Percentiles rank a stretch among this genome's conserved stretches.
Conservation (phyloP, 2,329 filamentous ascomycete genomes). For the Penicillium sp. region DNA sequence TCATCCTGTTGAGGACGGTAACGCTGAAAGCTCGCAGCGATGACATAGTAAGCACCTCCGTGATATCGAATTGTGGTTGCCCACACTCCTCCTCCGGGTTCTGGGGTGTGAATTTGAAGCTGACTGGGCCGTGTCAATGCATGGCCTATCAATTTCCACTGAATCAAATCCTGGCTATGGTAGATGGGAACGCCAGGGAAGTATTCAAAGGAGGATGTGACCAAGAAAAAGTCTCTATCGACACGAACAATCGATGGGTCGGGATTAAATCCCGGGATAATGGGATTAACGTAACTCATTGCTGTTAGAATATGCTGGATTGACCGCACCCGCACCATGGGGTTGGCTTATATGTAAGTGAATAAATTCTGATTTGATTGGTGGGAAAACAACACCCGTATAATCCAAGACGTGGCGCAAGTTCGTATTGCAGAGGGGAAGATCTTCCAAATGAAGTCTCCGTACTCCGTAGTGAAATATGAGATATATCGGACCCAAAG, state of each 20-base stretch:
- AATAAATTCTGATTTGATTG: constrained; percentile 4
- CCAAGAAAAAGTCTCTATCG: constrained; percentile 48
- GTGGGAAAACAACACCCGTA: constrained; percentile 2
- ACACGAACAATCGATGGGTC: constrained; percentile 51
- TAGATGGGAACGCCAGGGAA: constrained; percentile 56
- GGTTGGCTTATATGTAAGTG: background rate
- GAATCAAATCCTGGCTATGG: constrained; percentile 42
- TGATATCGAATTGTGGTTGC: constrained; percentile 44
- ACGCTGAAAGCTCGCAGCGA: constrained; percentile 39
- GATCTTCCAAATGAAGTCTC: no score
- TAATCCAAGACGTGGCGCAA: background rate
- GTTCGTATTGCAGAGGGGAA: background rate
- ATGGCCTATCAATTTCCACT: constrained; percentile 34
- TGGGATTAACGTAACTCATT: constrained; percentile 38
- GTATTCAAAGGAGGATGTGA: constrained; percentile 55
- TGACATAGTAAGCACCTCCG: constrained; percentile 40
- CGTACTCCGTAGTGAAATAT: background rate
- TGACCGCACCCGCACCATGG: background rate
- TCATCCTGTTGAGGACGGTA: constrained; percentile 38
- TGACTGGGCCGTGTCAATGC: constrained; percentile 28
- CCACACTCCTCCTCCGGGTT: constrained; percentile 36
- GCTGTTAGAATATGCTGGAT: background rate
- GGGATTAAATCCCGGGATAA: constrained; percentile 54
- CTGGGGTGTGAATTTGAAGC: constrained; percentile 30
- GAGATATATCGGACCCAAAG: background rate